Evolutionary conservation across 2,329 filamentous ascomycete genomes (phyloP), one percentile per base, ranked within the genome.

Genomic region (Colletotrichum sp.): DNA sequence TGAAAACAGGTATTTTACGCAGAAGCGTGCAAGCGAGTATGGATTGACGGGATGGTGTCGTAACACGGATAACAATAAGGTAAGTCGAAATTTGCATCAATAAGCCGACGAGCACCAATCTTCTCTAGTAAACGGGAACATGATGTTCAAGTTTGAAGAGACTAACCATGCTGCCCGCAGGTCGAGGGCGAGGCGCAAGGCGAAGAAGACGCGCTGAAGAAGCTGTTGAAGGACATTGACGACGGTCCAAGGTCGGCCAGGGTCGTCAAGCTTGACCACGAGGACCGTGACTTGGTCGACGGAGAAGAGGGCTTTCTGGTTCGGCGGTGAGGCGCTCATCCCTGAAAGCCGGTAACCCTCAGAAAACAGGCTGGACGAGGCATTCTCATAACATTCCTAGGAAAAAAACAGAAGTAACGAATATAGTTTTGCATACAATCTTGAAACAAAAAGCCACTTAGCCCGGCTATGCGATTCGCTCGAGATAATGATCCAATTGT

Each of bases 181-280:
- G 96, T 98, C 62, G 92, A 95, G 81, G 96, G 96, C 30, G 96
- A 98, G 85, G 96, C 93, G 7, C 96, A 98, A 82, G 96, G 95
- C 34, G 88, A 90, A 3, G 88, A 92, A 2, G 89, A 91, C 1
- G 85, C 89, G 4, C 83, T 98, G 30, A 85, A 92, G 68, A 90
- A 92, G 71, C 94, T 98, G 78, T 85, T 98, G 43, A 91, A 93
- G 78, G 92, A 95, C 77, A 86, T 98, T 62, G 90, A 95, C 80
- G 89, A 91, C 68, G 96, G 96, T 0, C 96, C 96, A 0, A 86
- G 88, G 2, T 88, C 91, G 71, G 93, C 96, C 2, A 90, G 90
- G 28, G 96, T 98, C 0, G 91, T 92, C 48, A 92, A 93, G 79
- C 86, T 98, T 9, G 93, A 96, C 77, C 91, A 92, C 77, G 90